Percentiles rank a stretch among this genome's conserved stretches.
phyloP scores from a whole-genome alignment of 352 stramenopile species.

The Vaucheria bursata region DNA sequence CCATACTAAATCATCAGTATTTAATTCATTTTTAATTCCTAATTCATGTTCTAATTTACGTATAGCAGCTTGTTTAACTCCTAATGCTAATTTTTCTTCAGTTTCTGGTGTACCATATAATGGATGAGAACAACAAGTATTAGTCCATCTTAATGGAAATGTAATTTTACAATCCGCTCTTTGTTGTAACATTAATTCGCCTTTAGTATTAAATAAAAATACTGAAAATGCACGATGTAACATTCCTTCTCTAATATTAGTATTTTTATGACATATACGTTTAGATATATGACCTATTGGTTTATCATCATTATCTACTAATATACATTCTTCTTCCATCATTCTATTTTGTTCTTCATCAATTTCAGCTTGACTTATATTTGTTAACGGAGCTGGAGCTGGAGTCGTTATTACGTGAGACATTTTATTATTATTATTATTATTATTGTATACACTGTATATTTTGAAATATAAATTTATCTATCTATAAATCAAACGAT shows the following conservation, averaged over 20 bases:
- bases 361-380: too few species aligned
- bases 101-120: slow-evolving; percentile 70
- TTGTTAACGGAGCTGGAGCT: too few species aligned
- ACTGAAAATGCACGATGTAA: slow-evolving; percentile 67
- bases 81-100: slow-evolving; percentile 49
- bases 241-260: slow-evolving; percentile 42
- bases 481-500: too few species aligned
- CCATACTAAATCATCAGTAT: slow-evolving; percentile 67
- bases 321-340: slow-evolving; percentile 45
- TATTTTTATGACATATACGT: slow-evolving; percentile 33
- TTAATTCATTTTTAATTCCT: slow-evolving; percentile 75
- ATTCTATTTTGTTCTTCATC: slow-evolving; percentile 40
- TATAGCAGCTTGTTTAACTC: slow-evolving; percentile 60
- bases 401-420: too few species aligned
- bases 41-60: slow-evolving; percentile 86
- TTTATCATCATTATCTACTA: slow-evolving; percentile 35
- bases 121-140: slow-evolving; percentile 85
- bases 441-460: too few species aligned
- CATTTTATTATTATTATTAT: too few species aligned
- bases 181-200: slow-evolving; percentile 63
- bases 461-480: too few species aligned
- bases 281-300: slow-evolving; percentile 27
- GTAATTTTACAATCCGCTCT: slow-evolving; percentile 81
- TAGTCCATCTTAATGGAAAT: slow-evolving; percentile 83
- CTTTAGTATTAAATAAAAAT: slow-evolving; percentile 63